Percentiles rank a stretch among this genome's conserved stretches.
phyloP scores from a whole-genome alignment of 176 grass and related monocot species.

The Aechmea fasciata region DNA sequence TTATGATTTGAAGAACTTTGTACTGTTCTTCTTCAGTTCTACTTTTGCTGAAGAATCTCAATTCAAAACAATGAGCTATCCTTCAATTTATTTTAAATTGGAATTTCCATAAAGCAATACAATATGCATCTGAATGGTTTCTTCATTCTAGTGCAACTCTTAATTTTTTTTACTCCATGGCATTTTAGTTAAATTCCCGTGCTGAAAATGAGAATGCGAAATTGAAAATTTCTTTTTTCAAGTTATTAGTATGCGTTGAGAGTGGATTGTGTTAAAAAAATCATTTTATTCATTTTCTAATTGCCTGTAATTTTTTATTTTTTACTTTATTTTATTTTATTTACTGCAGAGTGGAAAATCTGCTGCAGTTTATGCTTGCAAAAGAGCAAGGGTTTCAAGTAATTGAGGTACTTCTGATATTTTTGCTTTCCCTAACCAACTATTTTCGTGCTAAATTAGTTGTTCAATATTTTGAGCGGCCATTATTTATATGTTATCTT shows the following conservation, averaged over 20 bases:
- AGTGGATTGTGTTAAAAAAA: not conserved
- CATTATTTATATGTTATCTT: not conserved
- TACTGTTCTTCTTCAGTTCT: not conserved
- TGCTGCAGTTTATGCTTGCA: slow-evolving; percentile 83
- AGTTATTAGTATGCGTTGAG: not conserved
- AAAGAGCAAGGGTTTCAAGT: slow-evolving; percentile 87
- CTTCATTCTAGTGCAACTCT: too few species aligned
- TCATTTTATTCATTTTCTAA: not conserved
- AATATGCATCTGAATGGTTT: too few species aligned
- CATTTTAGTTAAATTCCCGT: too few species aligned
- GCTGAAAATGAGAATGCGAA: too few species aligned
- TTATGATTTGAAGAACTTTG: not conserved
- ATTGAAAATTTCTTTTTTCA: too few species aligned
- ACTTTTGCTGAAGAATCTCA: too few species aligned
- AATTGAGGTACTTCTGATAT: slow-evolving; percentile 60
- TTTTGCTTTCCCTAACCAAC: not conserved
- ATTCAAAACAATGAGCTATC: too few species aligned
- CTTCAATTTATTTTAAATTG: too few species aligned
- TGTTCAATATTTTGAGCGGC: not conserved
- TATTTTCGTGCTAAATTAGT: not conserved
- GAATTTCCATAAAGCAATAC: too few species aligned
- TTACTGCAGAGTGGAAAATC: slow-evolving; percentile 89
- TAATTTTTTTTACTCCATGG: too few species aligned
- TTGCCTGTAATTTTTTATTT: not conserved
- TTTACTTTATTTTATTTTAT: slow-evolving; percentile 21